These are phyloP conservation scores for Zancudomyces culisetae DNA, from an alignment of 371 early-diverging fungal genomes.

Conservation along the genomic window DNA sequence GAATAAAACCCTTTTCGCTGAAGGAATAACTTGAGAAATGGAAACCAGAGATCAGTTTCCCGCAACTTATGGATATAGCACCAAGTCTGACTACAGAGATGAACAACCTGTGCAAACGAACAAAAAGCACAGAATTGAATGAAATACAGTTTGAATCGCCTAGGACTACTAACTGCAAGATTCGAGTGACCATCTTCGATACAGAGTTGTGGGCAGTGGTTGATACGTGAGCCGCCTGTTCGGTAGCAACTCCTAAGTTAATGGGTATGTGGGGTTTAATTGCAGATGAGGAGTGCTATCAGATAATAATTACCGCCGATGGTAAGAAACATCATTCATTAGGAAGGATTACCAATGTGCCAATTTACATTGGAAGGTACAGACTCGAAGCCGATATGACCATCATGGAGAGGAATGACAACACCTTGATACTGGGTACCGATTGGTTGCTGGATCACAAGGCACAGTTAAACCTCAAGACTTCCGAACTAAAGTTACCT, in stretches of 20 bases:
- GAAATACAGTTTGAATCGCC: background rate
- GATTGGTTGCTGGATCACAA: background rate
- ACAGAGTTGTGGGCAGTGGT: background rate
- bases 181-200: background rate
- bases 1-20: too few relatives aligned
- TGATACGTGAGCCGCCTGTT: conserved; percentile 2
- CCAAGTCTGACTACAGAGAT: background rate
- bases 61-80: background rate
- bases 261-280: background rate
- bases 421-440: background rate
- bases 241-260: background rate
- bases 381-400: background rate
- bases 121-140: background rate
- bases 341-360: conserved; percentile 14
- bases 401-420: background rate
- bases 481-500: background rate
- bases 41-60: too few relatives aligned
- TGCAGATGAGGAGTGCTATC: background rate
- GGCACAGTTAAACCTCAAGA: background rate
- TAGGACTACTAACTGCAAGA: background rate
- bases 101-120: background rate
- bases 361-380: background rate
- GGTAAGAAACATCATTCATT: conserved; percentile 30
- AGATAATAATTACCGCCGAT: conserved; percentile 20
- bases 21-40: too few relatives aligned